Percentiles rank a stretch among this genome's conserved stretches.
These are phyloP conservation scores for Gyrodon lividus DNA, from an alignment of 768 basidiomycete genomes.

Conservation along the genomic window DNA sequence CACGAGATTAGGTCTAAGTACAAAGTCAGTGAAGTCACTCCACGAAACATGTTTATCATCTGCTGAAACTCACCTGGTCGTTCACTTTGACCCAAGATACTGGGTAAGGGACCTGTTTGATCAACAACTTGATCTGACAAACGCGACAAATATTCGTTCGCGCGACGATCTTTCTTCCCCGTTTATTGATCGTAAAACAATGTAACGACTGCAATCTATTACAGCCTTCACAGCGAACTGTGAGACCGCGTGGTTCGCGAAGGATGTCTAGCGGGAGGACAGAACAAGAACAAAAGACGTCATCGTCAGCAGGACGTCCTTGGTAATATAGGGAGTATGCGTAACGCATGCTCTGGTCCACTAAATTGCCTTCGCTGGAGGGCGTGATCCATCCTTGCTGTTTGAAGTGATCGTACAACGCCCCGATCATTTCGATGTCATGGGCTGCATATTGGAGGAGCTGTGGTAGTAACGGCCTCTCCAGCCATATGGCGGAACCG, in stretches of 20 bases:
- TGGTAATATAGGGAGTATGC: constrained; percentile 28
- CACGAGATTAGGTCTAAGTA: neutral
- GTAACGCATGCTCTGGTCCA: constrained; percentile 30
- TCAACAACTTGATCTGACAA: constrained; percentile 32
- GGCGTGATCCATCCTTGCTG: constrained; percentile 23
- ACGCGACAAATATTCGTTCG: constrained; percentile 27
- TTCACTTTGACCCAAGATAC: constrained; percentile 22
- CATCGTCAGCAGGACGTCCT: constrained; percentile 24
- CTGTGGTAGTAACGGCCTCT: constrained; percentile 35
- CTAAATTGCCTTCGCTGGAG: constrained; percentile 10
- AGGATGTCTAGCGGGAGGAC: constrained; percentile 29
- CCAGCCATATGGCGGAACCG: constrained; percentile 33
- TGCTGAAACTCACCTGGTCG: constrained; percentile 11
- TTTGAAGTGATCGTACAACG: constrained; percentile 36
- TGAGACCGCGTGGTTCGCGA: constrained; percentile 23
- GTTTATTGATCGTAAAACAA: constrained; percentile 22
- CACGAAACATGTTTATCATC: neutral
- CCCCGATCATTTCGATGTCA: constrained; percentile 40
- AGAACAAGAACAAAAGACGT: constrained; percentile 21
- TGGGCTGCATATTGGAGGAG: constrained; percentile 43
- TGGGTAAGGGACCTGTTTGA: constrained; percentile 20
- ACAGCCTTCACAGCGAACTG: constrained; percentile 26
- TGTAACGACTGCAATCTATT: constrained; percentile 27
- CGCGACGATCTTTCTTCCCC: constrained; percentile 18
- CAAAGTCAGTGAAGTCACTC: constrained; percentile 6